Evolutionary conservation across 768 basidiomycete genomes (phyloP).

Genomic region (Jaapia argillacea): DNA sequence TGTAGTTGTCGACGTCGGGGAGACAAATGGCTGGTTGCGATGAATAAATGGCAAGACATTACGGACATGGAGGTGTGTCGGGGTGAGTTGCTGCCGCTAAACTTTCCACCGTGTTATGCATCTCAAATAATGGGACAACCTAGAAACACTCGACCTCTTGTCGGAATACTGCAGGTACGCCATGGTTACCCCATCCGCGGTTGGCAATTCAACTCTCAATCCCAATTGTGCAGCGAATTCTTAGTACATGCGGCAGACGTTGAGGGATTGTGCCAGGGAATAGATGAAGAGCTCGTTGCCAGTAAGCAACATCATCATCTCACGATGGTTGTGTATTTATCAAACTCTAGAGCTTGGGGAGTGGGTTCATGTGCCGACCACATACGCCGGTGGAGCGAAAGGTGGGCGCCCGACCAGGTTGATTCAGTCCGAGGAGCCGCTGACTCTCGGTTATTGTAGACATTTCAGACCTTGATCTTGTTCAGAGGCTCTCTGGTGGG

Average conservation of each 20-base stretch:
- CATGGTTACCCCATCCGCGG: not conserved
- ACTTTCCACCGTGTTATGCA: not conserved
- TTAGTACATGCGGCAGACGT: slow-evolving; percentile 98
- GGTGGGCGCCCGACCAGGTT: slow-evolving; percentile 32
- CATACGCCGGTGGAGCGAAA: slow-evolving; percentile 95
- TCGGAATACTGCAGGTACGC: slow-evolving; percentile 73
- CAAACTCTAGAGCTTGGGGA: slow-evolving; percentile 62
- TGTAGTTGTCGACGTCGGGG: slow-evolving; percentile 72
- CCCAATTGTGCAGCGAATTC: slow-evolving; percentile 74
- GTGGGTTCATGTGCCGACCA: slow-evolving; percentile 88
- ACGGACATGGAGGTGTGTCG: slow-evolving; percentile 89
- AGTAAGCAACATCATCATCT: slow-evolving; percentile 41
- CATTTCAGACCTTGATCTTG: slow-evolving; percentile 70
- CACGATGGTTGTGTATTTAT: not conserved
- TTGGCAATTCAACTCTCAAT: slow-evolving; percentile 3
- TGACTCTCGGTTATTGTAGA: slow-evolving; percentile 31
- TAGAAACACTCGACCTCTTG: slow-evolving; percentile 72
- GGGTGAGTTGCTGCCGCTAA: slow-evolving; percentile 35
- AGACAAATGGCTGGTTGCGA: slow-evolving; percentile 84
- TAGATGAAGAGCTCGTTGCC: slow-evolving; percentile 79
- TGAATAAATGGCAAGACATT: slow-evolving; percentile 98
- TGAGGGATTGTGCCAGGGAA: slow-evolving; percentile 93
- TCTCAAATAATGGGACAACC: not conserved
- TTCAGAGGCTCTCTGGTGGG: slow-evolving; percentile 71
- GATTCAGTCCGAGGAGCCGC: too few species aligned